Percentiles rank a stretch among this genome's conserved stretches.
These are phyloP conservation scores for Zizania palustris DNA, from an alignment of 202 grass and related monocot species.

Conservation along the genomic window DNA sequence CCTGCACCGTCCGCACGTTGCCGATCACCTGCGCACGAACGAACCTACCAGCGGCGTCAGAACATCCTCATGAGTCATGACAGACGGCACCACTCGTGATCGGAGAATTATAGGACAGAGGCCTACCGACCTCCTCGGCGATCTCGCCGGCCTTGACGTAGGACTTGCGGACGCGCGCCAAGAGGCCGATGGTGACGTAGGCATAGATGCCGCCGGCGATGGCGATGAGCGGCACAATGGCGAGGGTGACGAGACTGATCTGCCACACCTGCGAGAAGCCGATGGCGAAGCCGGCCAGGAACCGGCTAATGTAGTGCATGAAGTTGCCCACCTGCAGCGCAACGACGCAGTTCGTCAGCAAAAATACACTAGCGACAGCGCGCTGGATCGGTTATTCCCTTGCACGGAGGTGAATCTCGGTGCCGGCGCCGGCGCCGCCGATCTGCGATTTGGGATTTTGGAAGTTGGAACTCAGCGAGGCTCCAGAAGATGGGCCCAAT, in stretches of 20 bases:
- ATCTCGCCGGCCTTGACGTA: constrained; percentile 99
- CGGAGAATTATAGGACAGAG: background rate
- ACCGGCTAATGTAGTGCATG: constrained; percentile 99
- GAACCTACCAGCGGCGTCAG: constrained; percentile 15
- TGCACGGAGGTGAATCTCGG: background rate
- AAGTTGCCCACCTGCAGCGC: constrained; percentile 84
- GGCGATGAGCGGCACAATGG: constrained; percentile 94
- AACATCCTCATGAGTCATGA: background rate
- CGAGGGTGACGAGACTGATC: constrained; percentile 95
- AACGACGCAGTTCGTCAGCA: background rate
- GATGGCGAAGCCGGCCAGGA: constrained; percentile 88
- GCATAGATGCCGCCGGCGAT: constrained; percentile 92
- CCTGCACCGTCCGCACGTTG: constrained; percentile 95
- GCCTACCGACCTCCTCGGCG: constrained; percentile 73
- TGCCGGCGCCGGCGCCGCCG: too few relatives aligned
- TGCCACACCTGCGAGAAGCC: constrained; percentile 93
- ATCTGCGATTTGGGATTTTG: background rate
- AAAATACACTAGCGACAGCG: background rate
- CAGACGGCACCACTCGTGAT: background rate
- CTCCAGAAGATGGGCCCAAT: background rate
- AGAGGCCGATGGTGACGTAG: constrained; percentile 91
- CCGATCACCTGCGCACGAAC: constrained; percentile 64
- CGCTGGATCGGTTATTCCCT: background rate
- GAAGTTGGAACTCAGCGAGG: background rate
- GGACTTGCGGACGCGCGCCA: constrained; percentile 92